Conservation (phyloP, 2,329 filamentous ascomycete genomes). For the Aspergillus pseudoglaucus region DNA sequence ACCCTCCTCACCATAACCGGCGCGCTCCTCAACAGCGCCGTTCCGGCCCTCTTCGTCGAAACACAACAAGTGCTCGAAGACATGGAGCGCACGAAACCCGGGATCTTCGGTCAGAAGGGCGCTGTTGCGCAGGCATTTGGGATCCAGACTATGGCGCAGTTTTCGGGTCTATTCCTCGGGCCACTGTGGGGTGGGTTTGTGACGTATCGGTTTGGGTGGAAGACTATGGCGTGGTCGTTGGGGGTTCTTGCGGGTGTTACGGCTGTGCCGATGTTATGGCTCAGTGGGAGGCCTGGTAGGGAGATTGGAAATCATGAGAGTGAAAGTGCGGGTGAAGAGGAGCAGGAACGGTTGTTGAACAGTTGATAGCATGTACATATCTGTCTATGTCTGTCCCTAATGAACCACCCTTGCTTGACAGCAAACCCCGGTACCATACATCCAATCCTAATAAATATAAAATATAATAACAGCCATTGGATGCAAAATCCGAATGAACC, state of each 20-base stretch:
- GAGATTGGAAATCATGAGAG: background rate
- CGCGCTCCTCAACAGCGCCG: constrained; percentile 50
- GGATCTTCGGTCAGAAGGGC: constrained; percentile 54
- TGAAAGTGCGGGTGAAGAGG: constrained; percentile 6
- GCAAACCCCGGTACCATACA: too few relatives aligned
- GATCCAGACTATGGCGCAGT: constrained; percentile 58
- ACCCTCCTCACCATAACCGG: constrained; percentile 58
- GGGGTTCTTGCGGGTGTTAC: constrained; percentile 22
- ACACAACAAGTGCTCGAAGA: constrained; percentile 48
- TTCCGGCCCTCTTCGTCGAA: constrained; percentile 66
- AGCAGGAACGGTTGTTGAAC: constrained; percentile 6
- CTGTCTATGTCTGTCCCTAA: background rate
- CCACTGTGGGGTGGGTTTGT: constrained; percentile 50
- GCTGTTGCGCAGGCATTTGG: constrained; percentile 62
- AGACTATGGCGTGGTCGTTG: constrained; percentile 21
- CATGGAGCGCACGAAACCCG: constrained; percentile 56
- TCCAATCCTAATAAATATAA: too few relatives aligned
- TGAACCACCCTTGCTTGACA: background rate
- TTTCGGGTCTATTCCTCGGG: constrained; percentile 53
- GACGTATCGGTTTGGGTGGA: constrained; percentile 28
- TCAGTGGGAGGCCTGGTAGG: constrained; percentile 1
- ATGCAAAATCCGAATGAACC: too few relatives aligned
- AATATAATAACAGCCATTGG: too few relatives aligned
- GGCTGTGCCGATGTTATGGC: constrained; percentile 20
- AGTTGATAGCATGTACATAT: background rate